Percentiles rank a stretch among this genome's conserved stretches.
Evolutionary conservation across 2,329 filamentous ascomycete species (phyloP).

Genomic region (Sporothrix pseudoabietina): DNA sequence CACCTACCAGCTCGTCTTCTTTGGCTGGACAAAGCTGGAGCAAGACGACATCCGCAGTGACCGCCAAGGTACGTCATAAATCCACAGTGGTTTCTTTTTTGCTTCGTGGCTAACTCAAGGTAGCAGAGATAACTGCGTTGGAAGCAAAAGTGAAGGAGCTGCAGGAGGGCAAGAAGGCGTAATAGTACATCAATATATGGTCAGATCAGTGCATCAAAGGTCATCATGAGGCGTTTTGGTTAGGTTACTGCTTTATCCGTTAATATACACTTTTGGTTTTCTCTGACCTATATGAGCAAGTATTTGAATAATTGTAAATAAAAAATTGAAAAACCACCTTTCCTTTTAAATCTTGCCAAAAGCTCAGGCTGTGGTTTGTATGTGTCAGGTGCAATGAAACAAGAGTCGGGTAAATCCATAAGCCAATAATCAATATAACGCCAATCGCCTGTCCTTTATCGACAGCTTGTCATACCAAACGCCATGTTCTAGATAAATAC

Average conservation of each 20-base stretch:
- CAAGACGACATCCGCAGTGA: slow-evolving; percentile 66
- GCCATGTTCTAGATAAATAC: neutral
- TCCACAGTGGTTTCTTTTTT: neutral
- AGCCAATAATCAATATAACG: neutral
- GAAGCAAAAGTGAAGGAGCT: slow-evolving; percentile 46
- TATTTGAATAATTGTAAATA: no score
- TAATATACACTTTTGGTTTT: neutral
- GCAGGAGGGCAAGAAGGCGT: slow-evolving; percentile 35
- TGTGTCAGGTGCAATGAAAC: neutral
- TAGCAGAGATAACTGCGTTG: slow-evolving; percentile 42
- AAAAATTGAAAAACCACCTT: no score
- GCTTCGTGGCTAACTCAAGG: neutral
- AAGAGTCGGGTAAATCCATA: neutral
- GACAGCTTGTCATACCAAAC: slow-evolving; percentile 5
- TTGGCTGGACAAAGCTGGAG: slow-evolving; percentile 73
- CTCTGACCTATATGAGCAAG: no score
- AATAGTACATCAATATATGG: neutral
- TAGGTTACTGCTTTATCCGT: neutral
- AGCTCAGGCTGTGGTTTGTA: neutral
- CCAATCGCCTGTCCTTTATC: neutral
- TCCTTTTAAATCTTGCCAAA: no score
- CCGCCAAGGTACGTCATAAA: slow-evolving; percentile 54
- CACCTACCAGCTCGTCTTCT: slow-evolving; percentile 78
- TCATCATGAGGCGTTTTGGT: slow-evolving; percentile 15
- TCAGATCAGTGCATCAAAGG: neutral